Percentiles rank a stretch among this genome's conserved stretches.
These are phyloP conservation scores for Brassica rapa DNA, from an alignment of 345 rosid genomes.

Conservation along the genomic window DNA sequence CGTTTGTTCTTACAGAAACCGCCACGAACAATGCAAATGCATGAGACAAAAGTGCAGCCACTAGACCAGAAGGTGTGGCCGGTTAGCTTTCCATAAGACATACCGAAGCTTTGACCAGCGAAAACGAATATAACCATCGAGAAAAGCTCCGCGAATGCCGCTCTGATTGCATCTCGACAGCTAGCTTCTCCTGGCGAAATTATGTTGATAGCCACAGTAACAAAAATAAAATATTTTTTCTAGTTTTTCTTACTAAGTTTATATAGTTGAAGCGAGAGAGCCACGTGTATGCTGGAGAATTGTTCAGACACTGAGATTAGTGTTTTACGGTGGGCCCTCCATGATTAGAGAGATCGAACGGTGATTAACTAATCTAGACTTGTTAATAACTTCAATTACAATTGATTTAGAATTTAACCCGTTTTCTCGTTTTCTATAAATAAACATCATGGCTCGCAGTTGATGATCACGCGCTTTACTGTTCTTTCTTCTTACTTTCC, in stretches of 20 bases:
- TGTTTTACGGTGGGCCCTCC: conserved; percentile 33
- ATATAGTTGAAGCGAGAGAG: conserved; percentile 25
- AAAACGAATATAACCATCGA: conserved; percentile 78
- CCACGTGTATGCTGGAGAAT: conserved; percentile 37
- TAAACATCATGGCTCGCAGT: conserved; percentile 19
- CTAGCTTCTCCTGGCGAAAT: conserved; percentile 65
- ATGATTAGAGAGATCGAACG: background rate
- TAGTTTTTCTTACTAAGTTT: conserved; percentile 9
- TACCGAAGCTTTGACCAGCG: conserved; percentile 88
- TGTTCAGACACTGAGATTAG: conserved; percentile 34
- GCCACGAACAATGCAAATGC: conserved; percentile 75
- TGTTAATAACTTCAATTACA: conserved; percentile 5
- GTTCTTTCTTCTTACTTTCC: background rate
- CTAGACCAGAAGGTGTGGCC: conserved; percentile 61
- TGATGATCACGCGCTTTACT: conserved; percentile 38
- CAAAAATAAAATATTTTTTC: background rate
- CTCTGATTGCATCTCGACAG: conserved; percentile 63
- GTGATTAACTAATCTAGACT: background rate
- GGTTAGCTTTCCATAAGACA: conserved; percentile 73
- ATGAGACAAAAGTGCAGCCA: conserved; percentile 72
- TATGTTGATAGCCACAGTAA: conserved; percentile 55
- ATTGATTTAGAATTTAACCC: conserved; percentile 23
- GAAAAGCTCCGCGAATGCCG: conserved; percentile 67
- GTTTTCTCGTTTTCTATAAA: conserved; percentile 35
- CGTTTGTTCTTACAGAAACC: conserved; percentile 49